Conservation (phyloP, 345 rosid species). For the Erodium maritimum region DNA sequence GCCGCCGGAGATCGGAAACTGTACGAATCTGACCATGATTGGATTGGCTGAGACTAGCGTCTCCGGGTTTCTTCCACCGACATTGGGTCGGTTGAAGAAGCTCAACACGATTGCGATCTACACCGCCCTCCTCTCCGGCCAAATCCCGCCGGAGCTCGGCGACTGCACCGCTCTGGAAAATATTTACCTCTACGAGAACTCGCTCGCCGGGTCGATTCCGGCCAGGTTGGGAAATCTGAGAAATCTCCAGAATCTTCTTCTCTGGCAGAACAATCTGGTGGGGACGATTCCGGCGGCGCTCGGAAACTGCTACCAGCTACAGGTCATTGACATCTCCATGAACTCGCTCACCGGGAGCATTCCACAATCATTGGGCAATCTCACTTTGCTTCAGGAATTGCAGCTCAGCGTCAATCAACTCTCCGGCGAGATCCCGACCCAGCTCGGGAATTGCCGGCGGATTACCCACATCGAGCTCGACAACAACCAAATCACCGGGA, state of each 20-base stretch:
- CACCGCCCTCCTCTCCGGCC: slow-evolving; percentile 61
- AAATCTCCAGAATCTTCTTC: slow-evolving; percentile 43
- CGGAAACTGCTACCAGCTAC: slow-evolving; percentile 46
- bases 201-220: slow-evolving; percentile 64
- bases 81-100: slow-evolving; percentile 47
- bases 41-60: slow-evolving; percentile 87
- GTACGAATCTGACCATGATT: slow-evolving; percentile 38
- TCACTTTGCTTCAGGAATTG: slow-evolving; percentile 44
- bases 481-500: slow-evolving; percentile 64
- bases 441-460: slow-evolving; percentile 42
- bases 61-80: slow-evolving; percentile 71
- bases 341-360: slow-evolving; percentile 67
- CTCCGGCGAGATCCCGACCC: slow-evolving; percentile 56
- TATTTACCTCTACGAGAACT: slow-evolving; percentile 69
- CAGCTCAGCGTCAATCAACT: slow-evolving; percentile 69
- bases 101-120: slow-evolving; percentile 69
- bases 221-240: slow-evolving; percentile 36
- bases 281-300: slow-evolving; percentile 65
- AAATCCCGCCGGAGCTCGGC: slow-evolving; percentile 66
- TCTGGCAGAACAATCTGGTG: slow-evolving; percentile 69
- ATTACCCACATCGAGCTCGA: slow-evolving; percentile 70
- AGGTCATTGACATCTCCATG: slow-evolving; percentile 55
- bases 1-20: slow-evolving; percentile 66
- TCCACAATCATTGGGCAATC: slow-evolving; percentile 50
- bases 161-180: slow-evolving; percentile 56